phyloP scores from a whole-genome alignment of 345 rosid genomes.

The Zanthoxylum bungeanum region DNA sequence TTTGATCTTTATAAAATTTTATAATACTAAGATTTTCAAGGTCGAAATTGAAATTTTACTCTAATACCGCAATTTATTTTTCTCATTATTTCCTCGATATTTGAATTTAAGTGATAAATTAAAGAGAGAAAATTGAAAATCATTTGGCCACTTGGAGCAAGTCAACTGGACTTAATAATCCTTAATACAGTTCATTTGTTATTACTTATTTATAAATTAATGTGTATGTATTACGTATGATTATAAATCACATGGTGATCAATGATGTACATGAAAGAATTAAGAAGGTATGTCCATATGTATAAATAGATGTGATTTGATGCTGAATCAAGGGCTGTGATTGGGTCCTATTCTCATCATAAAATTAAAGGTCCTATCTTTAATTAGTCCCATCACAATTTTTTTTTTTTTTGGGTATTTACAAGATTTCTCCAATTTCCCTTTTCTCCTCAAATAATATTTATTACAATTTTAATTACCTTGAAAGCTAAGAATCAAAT shows the following conservation, averaged over 20 bases:
- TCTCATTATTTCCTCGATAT: too few relatives aligned
- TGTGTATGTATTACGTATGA: background rate
- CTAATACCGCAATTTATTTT: too few relatives aligned
- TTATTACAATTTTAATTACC: constrained; percentile 17
- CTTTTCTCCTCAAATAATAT: background rate
- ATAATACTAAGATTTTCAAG: too few relatives aligned
- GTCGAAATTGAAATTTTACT: too few relatives aligned
- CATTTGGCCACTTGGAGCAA: too few relatives aligned
- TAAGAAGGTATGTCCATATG: background rate
- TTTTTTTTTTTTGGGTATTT: too few relatives aligned
- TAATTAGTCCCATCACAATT: background rate
- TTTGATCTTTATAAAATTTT: too few relatives aligned
- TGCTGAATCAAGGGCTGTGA: background rate
- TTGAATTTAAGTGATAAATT: too few relatives aligned
- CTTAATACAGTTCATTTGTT: too few relatives aligned
- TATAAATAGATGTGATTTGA: background rate
- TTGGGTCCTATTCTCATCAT: constrained; percentile 9
- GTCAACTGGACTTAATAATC: background rate
- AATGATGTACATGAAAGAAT: background rate
- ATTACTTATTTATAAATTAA: background rate
- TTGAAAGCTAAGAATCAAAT: constrained; percentile 40
- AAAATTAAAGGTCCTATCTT: too few relatives aligned
- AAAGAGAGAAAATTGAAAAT: too few relatives aligned
- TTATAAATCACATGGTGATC: background rate
- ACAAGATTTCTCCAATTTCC: background rate